These are phyloP conservation scores for Ampelocalamus luodianensis DNA, from an alignment of 176 grass and related monocot species.

Conservation along the genomic window DNA sequence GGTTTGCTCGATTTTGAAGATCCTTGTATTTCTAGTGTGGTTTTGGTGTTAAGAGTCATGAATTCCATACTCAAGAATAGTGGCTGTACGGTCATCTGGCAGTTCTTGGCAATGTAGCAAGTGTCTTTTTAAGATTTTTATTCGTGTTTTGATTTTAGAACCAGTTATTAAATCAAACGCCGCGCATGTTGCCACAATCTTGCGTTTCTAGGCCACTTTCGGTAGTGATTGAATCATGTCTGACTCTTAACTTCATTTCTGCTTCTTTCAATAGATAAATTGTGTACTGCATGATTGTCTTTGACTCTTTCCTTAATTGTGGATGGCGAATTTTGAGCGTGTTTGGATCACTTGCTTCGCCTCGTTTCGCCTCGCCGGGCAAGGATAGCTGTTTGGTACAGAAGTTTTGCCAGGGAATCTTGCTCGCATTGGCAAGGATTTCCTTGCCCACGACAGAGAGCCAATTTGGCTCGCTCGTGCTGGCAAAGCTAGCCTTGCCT, in stretches of 20 bases:
- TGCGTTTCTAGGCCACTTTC: slow-evolving; percentile 9
- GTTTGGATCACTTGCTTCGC: not conserved
- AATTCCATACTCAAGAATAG: not conserved
- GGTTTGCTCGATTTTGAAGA: not conserved
- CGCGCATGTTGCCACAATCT: not conserved
- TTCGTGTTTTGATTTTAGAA: not conserved
- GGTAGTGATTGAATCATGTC: slow-evolving; percentile 15
- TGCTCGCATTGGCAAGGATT: too few species aligned
- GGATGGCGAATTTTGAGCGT: not conserved
- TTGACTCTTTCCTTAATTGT: slow-evolving; percentile 36
- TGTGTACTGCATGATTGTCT: slow-evolving; percentile 3
- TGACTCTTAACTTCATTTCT: slow-evolving; percentile 19
- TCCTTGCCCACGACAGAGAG: too few species aligned
- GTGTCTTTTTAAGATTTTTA: not conserved
- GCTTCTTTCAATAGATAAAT: slow-evolving; percentile 38
- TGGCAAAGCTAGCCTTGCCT: too few species aligned
- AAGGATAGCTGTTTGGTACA: too few species aligned
- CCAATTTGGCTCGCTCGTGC: too few species aligned
- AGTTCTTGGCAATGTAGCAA: not conserved
- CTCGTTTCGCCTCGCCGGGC: too few species aligned
- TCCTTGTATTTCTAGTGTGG: not conserved
- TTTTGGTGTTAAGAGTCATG: not conserved
- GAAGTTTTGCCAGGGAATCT: too few species aligned
- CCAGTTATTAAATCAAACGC: not conserved
- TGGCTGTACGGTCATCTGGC: not conserved